Evolutionary conservation across 202 grass and related monocot species (phyloP).

Genomic region (Eragrostis tef): DNA sequence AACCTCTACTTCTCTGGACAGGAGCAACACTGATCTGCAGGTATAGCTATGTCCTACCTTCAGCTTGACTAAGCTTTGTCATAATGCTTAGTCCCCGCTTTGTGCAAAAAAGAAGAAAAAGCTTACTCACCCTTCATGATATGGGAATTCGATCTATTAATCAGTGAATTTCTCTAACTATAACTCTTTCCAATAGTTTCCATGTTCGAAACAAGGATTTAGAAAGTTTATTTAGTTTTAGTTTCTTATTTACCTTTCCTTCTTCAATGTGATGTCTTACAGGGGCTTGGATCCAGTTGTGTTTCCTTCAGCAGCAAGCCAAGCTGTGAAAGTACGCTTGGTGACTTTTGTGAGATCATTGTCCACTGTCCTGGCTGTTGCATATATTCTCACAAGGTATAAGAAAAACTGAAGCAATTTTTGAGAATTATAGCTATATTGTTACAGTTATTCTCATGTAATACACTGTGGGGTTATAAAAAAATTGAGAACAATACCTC

Average conservation of each 20-base stretch:
- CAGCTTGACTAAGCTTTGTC: slow-evolving; percentile 36
- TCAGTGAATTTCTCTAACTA: neutral
- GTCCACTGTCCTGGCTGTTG: slow-evolving; percentile 79
- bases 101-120: neutral
- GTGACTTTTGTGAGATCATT: slow-evolving; percentile 88
- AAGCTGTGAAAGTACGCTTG: slow-evolving; percentile 82
- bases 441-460: slow-evolving; percentile 14
- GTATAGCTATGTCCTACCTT: slow-evolving; percentile 47
- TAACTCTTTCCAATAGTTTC: slow-evolving; percentile 8
- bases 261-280: slow-evolving; percentile 35
- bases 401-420: slow-evolving; percentile 11
- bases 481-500: neutral
- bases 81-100: neutral
- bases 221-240: slow-evolving; percentile 2
- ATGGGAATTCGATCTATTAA: neutral
- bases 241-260: slow-evolving; percentile 35
- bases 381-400: slow-evolving; percentile 92
- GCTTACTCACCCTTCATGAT: neutral
- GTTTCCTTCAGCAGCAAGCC: slow-evolving; percentile 77
- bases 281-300: slow-evolving; percentile 85
- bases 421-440: slow-evolving; percentile 22
- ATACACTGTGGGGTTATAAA: neutral
- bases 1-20: slow-evolving; percentile 95
- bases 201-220: neutral
- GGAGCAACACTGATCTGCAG: slow-evolving; percentile 88